Conservation (phyloP, 2,329 filamentous ascomycete genomes). For the Penicillium sp. region DNA sequence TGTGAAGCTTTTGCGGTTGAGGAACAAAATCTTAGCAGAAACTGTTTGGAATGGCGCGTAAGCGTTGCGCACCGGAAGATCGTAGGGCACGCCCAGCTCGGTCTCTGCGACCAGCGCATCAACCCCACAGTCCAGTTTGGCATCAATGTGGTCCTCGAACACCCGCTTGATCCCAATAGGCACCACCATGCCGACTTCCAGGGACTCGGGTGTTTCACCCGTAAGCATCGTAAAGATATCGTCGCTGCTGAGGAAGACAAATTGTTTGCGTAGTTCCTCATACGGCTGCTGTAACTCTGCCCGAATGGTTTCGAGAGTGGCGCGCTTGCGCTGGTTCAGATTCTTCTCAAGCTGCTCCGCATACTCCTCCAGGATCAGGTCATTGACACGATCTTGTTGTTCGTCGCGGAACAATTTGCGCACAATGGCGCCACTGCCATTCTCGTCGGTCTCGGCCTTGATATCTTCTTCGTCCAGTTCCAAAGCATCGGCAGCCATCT, state of each 20-base stretch:
- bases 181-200: conserved; percentile 89
- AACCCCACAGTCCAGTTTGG: conserved; percentile 90
- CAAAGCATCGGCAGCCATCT: conserved; percentile 96
- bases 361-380: conserved; percentile 94
- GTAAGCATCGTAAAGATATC: conserved; percentile 97
- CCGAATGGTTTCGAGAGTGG: conserved; percentile 93
- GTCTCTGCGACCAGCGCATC: conserved; percentile 84
- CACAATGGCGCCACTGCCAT: conserved; percentile 86
- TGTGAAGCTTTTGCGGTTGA: conserved; percentile 84
- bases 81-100: conserved; percentile 75
- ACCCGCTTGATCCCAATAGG: conserved; percentile 86
- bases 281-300: conserved; percentile 91
- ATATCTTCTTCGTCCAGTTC: conserved; percentile 98
- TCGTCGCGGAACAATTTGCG: conserved; percentile 94
- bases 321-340: conserved; percentile 91
- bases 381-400: conserved; percentile 92
- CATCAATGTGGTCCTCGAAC: conserved; percentile 90
- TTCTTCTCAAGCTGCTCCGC: conserved; percentile 93
- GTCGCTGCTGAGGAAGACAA: conserved; percentile 69
- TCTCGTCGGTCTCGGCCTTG: conserved; percentile 89
- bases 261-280: conserved; percentile 87
- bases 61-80: conserved; percentile 70
- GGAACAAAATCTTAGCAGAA: conserved; percentile 82
- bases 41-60: conserved; percentile 81
- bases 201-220: conserved; percentile 82